phyloP scores from a whole-genome alignment of 768 basidiomycete genomes.

The Auricularia auricula-judae region DNA sequence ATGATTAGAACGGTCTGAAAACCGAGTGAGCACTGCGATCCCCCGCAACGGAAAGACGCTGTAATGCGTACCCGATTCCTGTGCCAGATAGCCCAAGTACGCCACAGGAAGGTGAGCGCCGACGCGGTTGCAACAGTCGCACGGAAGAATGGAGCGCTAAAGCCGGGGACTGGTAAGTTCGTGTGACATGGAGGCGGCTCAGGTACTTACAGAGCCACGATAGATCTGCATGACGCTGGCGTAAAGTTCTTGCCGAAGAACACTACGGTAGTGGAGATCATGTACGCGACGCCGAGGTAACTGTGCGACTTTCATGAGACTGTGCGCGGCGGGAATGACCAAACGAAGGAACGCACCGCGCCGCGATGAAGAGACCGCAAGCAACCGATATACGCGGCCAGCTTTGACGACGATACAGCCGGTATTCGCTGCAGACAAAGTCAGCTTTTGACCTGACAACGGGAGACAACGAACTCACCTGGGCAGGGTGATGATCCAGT shows the following conservation, averaged over 20 bases:
- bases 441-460: background rate
- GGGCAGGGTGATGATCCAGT: background rate
- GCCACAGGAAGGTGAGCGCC: background rate
- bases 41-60: background rate
- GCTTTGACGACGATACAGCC: background rate
- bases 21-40: no score
- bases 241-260: background rate
- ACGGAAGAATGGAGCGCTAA: background rate
- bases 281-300: background rate
- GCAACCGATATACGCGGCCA: background rate
- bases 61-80: background rate
- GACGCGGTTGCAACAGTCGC: background rate
- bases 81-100: background rate
- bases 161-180: no score
- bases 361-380: background rate
- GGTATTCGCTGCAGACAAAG: background rate
- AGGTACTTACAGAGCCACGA: background rate
- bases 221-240: background rate
- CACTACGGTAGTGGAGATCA: background rate
- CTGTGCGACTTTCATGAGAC: background rate
- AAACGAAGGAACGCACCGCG: background rate
- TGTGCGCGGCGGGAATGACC: background rate
- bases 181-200: background rate
- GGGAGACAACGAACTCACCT: background rate
- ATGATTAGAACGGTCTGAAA: background rate